Base-by-base conservation (phyloP, 2,329 filamentous ascomycete species). In the Claviceps quebecensis region DNA sequence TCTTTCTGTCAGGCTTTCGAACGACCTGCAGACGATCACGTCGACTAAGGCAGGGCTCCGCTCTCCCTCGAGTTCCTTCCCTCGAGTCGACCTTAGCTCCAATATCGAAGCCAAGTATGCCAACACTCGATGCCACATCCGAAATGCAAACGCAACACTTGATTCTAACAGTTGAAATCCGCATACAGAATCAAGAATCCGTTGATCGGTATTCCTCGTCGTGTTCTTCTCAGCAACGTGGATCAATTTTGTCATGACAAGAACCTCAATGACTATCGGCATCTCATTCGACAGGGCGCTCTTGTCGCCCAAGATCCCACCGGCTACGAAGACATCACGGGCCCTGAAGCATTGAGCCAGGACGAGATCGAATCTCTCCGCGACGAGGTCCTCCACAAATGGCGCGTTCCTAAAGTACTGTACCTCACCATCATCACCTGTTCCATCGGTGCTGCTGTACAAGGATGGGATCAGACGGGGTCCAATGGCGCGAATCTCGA, bases 281-380 rank as follows among this genome's bases (percentile, higher is more conserved):
- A 70, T 3, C 61, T 84, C 16, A 72, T 89, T 49, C 72, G 76
- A 49, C 83, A 83, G 59, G 86, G 84, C 37, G 87, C 86, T 3
- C 72, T 91, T 11, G 76, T 89, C 17, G 86, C 86, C 2, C 84
- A 87, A 63, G 79, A 83, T 57, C 84, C 84, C 0, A 68, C 69
- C 8, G 71, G 73, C 34, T 86, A 70, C 62, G 82, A 86, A 52
- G 69, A 73, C 37, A 73, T 88, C 41, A 67, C 64, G 4, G 75
- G 76, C 56, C 68, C 77, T 50, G 68, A 77, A 48, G 75, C 78
- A 11, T 73, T 90, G 2, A 68, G 72, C 51, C 73, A 81, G 16
- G 69, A 71, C 0, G 83, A 86, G 60, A 76, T 81, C 53, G 68
- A 73, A 19, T 72, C 71, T 13, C 72, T 91, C 17, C 70, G 70